Percentiles rank a stretch among this genome's conserved stretches.
phyloP scores from a whole-genome alignment of 169 alveolate species.

The Cryptosporidium tyzzeri region DNA sequence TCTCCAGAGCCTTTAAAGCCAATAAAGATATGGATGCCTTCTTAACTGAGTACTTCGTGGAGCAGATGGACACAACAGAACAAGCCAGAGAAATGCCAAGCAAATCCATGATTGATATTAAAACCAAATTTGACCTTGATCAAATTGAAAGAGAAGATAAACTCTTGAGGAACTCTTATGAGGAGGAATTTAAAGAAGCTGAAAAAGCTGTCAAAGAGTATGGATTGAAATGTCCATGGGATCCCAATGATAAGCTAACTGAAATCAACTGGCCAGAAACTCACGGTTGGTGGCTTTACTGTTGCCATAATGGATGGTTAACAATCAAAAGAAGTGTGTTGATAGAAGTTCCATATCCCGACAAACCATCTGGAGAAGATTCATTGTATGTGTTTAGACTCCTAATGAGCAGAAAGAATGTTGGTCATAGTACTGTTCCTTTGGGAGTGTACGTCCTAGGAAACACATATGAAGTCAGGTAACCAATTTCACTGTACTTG shows the following conservation, averaged over 20 bases:
- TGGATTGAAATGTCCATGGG: conserved; percentile 61
- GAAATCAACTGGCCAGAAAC: conserved; percentile 74
- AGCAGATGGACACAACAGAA: conserved; percentile 44
- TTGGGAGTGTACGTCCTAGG: conserved; percentile 67
- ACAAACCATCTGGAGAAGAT: conserved; percentile 46
- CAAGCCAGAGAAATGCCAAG: conserved; percentile 57
- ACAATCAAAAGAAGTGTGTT: conserved; percentile 29
- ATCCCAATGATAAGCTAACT: conserved; percentile 37
- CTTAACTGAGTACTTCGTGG: conserved; percentile 55
- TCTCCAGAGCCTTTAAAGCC: conserved; percentile 54
- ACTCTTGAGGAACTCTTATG: conserved; percentile 27
- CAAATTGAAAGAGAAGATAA: conserved; percentile 19
- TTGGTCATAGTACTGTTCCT: conserved; percentile 61
- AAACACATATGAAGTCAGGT: conserved; percentile 46
- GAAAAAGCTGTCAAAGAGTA: conserved; percentile 40
- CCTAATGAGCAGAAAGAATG: conserved; percentile 66
- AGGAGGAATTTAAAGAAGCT: conserved; percentile 47
- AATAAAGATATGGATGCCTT: conserved; percentile 67
- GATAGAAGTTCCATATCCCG: conserved; percentile 67
- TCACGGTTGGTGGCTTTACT: conserved; percentile 72
- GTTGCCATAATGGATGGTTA: conserved; percentile 75
- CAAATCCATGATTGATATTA: conserved; percentile 32
- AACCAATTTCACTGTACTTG: neutral
- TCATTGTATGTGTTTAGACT: conserved; percentile 65
- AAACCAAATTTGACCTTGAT: conserved; percentile 27